phyloP scores from a whole-genome alignment of 1,284 basidiomycete species.

The Rhodotorula sp. region DNA sequence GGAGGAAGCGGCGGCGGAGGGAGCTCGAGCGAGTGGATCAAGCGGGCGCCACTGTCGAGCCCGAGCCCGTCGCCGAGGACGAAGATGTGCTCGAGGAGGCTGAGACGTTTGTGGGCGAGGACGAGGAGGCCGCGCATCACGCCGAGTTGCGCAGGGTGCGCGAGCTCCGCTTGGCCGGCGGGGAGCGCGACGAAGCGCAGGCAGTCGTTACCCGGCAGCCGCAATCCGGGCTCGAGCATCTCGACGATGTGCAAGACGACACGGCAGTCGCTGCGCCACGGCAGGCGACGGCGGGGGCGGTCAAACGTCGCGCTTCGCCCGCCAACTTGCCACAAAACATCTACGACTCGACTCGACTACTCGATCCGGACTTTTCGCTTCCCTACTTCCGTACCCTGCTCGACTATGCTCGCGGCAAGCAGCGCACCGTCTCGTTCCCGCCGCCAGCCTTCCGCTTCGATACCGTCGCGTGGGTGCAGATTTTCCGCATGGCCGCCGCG shows the following conservation, averaged over 20 bases:
- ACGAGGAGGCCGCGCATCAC: neutral
- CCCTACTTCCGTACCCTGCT: slow-evolving; percentile 12
- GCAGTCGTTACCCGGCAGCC: neutral
- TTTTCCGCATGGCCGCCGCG: slow-evolving; percentile 13
- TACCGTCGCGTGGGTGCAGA: slow-evolving; percentile 11
- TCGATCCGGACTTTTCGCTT: neutral
- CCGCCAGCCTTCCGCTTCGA: slow-evolving; percentile 13
- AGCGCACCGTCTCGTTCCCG: neutral
- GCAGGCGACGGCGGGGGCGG: neutral
- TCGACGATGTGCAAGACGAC: neutral
- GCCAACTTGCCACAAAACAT: neutral
- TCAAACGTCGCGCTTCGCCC: neutral
- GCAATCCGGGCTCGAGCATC: neutral
- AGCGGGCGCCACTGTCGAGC: neutral
- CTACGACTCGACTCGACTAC: slow-evolving; percentile 4
- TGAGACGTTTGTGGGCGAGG: neutral
- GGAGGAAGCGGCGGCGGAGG: neutral
- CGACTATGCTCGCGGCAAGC: neutral
- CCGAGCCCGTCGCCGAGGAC: neutral
- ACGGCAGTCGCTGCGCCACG: neutral
- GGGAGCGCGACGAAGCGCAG: neutral
- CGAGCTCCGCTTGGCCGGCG: neutral
- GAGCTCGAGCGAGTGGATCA: neutral
- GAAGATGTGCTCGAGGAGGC: neutral
- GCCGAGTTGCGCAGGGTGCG: neutral